Evolutionary conservation across 192 early-diverging fungal species (phyloP).

Genomic region (Nowakowskiella sp.): DNA sequence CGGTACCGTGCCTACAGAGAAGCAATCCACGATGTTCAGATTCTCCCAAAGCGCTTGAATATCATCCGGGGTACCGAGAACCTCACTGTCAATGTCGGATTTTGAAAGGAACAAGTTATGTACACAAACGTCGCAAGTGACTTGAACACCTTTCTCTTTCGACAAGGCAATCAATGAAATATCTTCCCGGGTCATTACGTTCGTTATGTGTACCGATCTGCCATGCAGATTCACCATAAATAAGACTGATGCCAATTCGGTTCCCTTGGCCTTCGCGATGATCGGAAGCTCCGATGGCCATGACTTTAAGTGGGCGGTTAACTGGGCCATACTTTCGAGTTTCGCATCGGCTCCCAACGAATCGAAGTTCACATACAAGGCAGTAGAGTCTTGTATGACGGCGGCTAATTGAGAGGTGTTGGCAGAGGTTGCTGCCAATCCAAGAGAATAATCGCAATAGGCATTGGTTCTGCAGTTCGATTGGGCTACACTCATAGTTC

Average conservation of each 20-base stretch:
- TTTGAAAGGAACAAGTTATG: slow-evolving; percentile 71
- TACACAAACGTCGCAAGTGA: slow-evolving; percentile 92
- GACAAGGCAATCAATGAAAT: slow-evolving; percentile 75
- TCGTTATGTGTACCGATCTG: slow-evolving; percentile 82
- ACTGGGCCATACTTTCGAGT: slow-evolving; percentile 48
- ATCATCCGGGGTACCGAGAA: slow-evolving; percentile 36
- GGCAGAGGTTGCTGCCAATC: slow-evolving; percentile 57
- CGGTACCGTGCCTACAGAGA: slow-evolving; percentile 72
- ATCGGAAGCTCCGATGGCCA: slow-evolving; percentile 74
- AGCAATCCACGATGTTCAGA: slow-evolving; percentile 79
- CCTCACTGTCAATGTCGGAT: slow-evolving; percentile 20
- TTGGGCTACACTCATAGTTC: slow-evolving; percentile 44
- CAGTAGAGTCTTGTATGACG: slow-evolving; percentile 25
- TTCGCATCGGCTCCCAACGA: slow-evolving; percentile 27
- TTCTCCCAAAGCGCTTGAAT: slow-evolving; percentile 77
- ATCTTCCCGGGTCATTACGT: slow-evolving; percentile 70
- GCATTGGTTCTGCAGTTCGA: slow-evolving; percentile 36
- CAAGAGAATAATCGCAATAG: slow-evolving; percentile 63
- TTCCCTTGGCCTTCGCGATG: slow-evolving; percentile 76
- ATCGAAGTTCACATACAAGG: slow-evolving; percentile 56
- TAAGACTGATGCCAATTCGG: slow-evolving; percentile 80
- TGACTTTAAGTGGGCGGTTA: slow-evolving; percentile 64
- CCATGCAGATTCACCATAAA: slow-evolving; percentile 77
- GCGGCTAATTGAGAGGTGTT: slow-evolving; percentile 47
- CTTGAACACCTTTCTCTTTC: slow-evolving; percentile 75